phyloP scores from a whole-genome alignment of 331 rosid species.

The Quercus phellos region DNA sequence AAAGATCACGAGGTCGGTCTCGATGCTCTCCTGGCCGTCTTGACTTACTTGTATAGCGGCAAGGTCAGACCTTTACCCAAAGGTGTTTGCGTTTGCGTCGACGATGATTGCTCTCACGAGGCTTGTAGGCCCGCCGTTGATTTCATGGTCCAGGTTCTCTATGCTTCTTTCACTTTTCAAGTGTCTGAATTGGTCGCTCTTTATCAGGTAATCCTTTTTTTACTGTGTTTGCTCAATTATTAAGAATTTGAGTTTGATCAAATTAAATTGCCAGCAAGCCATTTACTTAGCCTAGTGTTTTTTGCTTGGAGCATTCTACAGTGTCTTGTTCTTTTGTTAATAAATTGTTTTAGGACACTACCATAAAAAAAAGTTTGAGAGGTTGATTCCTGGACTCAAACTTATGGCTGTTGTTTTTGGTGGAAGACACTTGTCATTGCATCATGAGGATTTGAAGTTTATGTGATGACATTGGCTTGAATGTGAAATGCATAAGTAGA shows the following conservation, averaged over 20 bases:
- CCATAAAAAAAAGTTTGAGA: no score
- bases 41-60: slow-evolving; percentile 52
- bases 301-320: neutral
- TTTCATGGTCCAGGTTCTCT: slow-evolving; percentile 51
- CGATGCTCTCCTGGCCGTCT: slow-evolving; percentile 33
- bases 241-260: no score
- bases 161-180: slow-evolving; percentile 43
- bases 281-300: neutral
- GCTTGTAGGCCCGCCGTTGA: slow-evolving; percentile 51
- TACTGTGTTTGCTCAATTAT: no score
- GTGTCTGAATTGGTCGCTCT: slow-evolving; percentile 41
- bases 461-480: neutral
- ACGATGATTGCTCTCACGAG: slow-evolving; percentile 47
- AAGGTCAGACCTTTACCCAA: slow-evolving; percentile 21
- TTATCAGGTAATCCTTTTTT: slow-evolving; percentile 29
- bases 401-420: no score
- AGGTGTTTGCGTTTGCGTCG: slow-evolving; percentile 41
- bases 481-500: neutral
- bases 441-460: neutral
- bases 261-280: no score
- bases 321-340: neutral
- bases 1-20: slow-evolving; percentile 44
- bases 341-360: neutral
- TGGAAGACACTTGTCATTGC: no score
- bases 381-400: no score